Evolutionary conservation across 2,329 filamentous ascomycete genomes (phyloP), one percentile per base, ranked within the genome.

Genomic region (Trichophyton verrucosum): DNA sequence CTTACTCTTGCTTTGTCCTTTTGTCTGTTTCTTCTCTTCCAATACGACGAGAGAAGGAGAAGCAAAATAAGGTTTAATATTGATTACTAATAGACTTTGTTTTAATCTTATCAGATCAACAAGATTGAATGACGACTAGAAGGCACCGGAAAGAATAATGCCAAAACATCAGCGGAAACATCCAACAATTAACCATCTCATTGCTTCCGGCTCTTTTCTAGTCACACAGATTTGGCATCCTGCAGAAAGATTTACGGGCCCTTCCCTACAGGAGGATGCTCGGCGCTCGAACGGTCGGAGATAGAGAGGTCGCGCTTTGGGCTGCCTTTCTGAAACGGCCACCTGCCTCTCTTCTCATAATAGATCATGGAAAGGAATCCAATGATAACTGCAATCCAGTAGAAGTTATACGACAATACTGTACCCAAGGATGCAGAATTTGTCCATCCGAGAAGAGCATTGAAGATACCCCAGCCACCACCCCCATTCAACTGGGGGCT

Each of bases 391-490:
- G 77, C 78, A 58, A 94, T 74, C 91, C 90, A 96, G 77, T 95
- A 95, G 15, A 92, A 62, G 71, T 94, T 95, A 76, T 95, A 95
- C 1, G 87, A 85, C 64, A 95, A 84, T 65, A 95, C 87, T 0
- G 88, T 91, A 58, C 90, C 89, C 68, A 92, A 91, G 1, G 90
- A 95, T 3, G 88, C 91, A 11, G 87, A 89, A 76, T 95, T 95
- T 63, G 85, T 82, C 91, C 91, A 96, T 62, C 91, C 90, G 9
- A 95, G 79, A 59, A 95, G 80, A 62, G 88, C 85, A 68, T 95
- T 92, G 79, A 95, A 90, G 65, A 95, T 84, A 60, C 88, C 89
- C 90, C 89, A 95, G 51, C 87, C 88, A 42, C 86, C 85, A 56
- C 86, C 86, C 30, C 87, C 86, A 64, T 89, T 85, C 44, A 86